Conservation (phyloP, 2,329 filamentous ascomycete species). For the Hymenoscyphus fructigenus region DNA sequence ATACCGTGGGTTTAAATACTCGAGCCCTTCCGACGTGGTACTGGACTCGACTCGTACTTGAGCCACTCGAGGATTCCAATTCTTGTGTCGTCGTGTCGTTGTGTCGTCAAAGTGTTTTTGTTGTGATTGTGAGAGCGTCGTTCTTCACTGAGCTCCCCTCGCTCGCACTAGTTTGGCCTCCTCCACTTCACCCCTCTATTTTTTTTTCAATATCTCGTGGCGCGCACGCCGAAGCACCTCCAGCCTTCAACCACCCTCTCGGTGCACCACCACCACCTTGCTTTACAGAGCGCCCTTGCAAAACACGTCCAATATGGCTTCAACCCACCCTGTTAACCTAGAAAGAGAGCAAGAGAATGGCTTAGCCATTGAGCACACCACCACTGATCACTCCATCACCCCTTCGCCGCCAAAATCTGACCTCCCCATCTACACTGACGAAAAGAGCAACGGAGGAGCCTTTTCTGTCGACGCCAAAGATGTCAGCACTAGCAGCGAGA, state of each 20-base stretch:
- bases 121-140: neutral
- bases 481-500: slow-evolving; percentile 16
- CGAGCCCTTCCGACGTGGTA: neutral
- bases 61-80: neutral
- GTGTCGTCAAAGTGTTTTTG: neutral
- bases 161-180: neutral
- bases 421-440: slow-evolving; percentile 13
- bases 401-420: slow-evolving; percentile 1
- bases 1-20: neutral
- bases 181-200: neutral
- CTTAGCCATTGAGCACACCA: neutral
- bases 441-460: neutral
- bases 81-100: neutral
- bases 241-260: neutral
- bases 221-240: neutral
- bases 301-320: neutral
- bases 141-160: neutral
- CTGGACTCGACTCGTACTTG: neutral
- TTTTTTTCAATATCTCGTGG: neutral
- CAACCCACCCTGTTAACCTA: neutral
- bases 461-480: slow-evolving; percentile 14
- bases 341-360: neutral
- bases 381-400: slow-evolving; percentile 9
- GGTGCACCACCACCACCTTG: neutral
- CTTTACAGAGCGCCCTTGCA: neutral